Evolutionary conservation across 2,329 filamentous ascomycete species (phyloP), one percentile per base, ranked within the genome.

Genomic region (Aspergillus amoenus): DNA sequence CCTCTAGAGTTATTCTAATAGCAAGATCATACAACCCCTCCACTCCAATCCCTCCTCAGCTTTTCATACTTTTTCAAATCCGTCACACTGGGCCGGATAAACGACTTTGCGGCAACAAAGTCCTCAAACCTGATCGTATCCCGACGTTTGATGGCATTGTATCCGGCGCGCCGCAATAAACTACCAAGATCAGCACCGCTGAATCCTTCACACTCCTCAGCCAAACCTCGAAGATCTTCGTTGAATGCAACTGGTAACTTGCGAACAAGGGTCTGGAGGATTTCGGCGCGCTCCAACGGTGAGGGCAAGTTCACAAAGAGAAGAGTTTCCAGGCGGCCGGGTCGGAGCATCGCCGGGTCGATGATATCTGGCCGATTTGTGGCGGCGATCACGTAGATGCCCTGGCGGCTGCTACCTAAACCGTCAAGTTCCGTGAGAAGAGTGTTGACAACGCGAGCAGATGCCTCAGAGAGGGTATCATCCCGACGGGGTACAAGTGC

Each of bases 301-400:
- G 86, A 88, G 0, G 94, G 94, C 0, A 97, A 78, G 67, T 94
- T 93, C 40, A 99, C 89, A 65, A 93, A 97, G 24, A 97, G 82
- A n/a, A 88, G 84, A 0, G 88, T 93, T 62, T 93, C 93, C 1
- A 99, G 82, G 24, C 94, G 88, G 0, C 94, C 94, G 0, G 94
- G 93, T 1, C 94, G 88, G 11, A 97, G 83, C 86, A 99, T 96
- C 1, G 94, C 94, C 2, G 91, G 87, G 71, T 99, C 94, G 64
- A 99, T 97, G 78, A 96, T 96, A 70, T 97, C 93, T 0, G 93
- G 93, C 0, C 94, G 81, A 73, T 99, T 99, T 2, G 94, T 97
- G 0, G 94, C 94, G 22, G 90, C 94, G 57, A 99, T 91, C 15
- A 99, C 88, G 73, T 94, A 97, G 61, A 99, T 93, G 15, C 93